These are phyloP conservation scores for Henckelia pumila DNA, from an alignment of 257 asterid genomes.

Conservation along the genomic window DNA sequence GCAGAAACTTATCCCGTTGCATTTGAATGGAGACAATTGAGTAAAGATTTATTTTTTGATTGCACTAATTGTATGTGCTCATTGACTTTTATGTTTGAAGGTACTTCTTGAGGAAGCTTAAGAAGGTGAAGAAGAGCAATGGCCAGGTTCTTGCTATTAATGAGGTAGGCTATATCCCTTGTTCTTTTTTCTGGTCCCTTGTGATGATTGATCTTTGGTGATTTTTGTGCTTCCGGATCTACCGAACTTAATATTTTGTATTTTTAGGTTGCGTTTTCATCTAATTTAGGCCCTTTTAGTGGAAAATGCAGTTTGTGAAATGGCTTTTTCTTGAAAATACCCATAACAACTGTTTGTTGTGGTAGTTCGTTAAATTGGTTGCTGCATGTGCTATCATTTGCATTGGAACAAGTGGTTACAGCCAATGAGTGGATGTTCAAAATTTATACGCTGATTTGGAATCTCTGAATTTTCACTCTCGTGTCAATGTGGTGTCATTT, in stretches of 20 bases:
- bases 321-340: not conserved
- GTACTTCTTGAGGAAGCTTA: conserved; percentile 54
- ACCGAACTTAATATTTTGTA: too few relatives aligned
- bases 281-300: not conserved
- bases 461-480: not conserved
- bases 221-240: not conserved
- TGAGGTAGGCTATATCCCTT: conserved; percentile 31
- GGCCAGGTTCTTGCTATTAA: conserved; percentile 60
- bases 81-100: conserved; percentile 19
- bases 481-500: not conserved
- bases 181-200: not conserved
- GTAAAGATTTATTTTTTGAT: not conserved
- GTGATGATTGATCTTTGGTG: not conserved
- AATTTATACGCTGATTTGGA: not conserved
- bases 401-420: not conserved
- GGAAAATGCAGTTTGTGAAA: too few relatives aligned
- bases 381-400: not conserved
- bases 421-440: not conserved
- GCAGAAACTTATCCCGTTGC: not conserved
- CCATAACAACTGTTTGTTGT: too few relatives aligned
- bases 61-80: not conserved
- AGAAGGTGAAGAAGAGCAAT: conserved; percentile 52
- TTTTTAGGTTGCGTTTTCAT: not conserved
- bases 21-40: not conserved
- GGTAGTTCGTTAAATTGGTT: not conserved